These are phyloP conservation scores for Coprinellus aureogranulatus DNA, from an alignment of 768 basidiomycete species.

Conservation along the genomic window DNA sequence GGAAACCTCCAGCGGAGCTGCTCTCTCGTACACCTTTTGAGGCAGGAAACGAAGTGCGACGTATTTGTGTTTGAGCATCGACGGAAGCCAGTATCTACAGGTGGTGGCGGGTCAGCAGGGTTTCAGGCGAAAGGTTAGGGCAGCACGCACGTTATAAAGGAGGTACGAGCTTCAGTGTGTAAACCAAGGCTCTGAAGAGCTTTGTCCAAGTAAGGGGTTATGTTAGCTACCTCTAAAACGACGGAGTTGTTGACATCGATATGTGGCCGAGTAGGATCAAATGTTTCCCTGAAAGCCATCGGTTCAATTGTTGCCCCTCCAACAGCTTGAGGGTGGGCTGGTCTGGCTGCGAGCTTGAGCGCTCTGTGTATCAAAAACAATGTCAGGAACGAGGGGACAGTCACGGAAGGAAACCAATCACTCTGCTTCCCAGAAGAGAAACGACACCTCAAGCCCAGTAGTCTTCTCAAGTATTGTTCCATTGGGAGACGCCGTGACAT, in stretches of 20 bases:
- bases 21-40: slow-evolving; percentile 39
- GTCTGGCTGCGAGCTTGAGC: neutral
- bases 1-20: slow-evolving; percentile 34
- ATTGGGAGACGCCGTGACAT: slow-evolving; percentile 24
- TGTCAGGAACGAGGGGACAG: neutral
- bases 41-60: slow-evolving; percentile 46
- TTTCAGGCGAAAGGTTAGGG: neutral
- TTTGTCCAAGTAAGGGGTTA: slow-evolving; percentile 37
- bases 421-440: slow-evolving; percentile 40
- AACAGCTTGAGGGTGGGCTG: neutral
- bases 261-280: neutral
- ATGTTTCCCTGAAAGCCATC: neutral
- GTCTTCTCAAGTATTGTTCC: slow-evolving; percentile 27
- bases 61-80: slow-evolving; percentile 35
- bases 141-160: slow-evolving; percentile 42
- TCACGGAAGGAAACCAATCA: slow-evolving; percentile 13
- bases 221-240: slow-evolving; percentile 24
- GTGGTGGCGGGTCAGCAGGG: neutral
- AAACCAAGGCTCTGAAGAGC: slow-evolving; percentile 31
- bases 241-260: slow-evolving; percentile 26
- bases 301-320: too few species aligned
- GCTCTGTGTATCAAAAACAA: neutral
- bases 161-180: slow-evolving; percentile 41
- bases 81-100: slow-evolving; percentile 44
- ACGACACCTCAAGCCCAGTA: slow-evolving; percentile 28